Conservation (phyloP, 2,329 filamentous ascomycete genomes). For the Fusarium tjaetaba region DNA sequence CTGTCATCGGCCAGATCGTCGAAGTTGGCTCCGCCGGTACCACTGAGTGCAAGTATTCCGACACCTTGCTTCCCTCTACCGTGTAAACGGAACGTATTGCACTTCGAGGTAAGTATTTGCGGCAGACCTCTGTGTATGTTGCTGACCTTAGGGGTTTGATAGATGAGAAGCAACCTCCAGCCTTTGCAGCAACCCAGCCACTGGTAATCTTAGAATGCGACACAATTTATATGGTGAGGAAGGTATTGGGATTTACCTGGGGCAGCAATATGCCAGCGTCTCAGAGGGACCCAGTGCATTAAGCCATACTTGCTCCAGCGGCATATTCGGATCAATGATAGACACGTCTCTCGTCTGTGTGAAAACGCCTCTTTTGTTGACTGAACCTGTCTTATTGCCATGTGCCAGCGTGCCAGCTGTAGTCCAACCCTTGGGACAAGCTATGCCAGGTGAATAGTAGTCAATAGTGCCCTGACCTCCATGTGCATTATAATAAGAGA, state of each 20-base stretch:
- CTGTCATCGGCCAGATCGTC: neutral
- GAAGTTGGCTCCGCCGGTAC: neutral
- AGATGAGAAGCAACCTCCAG: constrained; percentile 15
- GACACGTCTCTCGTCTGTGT: neutral
- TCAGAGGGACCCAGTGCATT: constrained; percentile 14
- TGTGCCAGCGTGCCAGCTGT: constrained; percentile 34
- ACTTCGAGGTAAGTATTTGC: accelerated
- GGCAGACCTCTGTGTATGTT: neutral
- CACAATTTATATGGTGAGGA: accelerated
- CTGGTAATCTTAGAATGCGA: accelerated
- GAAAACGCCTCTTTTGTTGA: constrained; percentile 11
- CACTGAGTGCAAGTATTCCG: neutral
- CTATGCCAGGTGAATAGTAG: constrained; percentile 39
- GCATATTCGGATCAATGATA: neutral
- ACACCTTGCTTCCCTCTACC: neutral
- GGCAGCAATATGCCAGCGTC: constrained; percentile 38
- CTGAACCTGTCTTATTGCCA: neutral
- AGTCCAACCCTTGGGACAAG: constrained; percentile 42
- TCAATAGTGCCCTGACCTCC: constrained; percentile 1
- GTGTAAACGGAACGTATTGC: neutral
- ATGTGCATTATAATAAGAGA: neutral
- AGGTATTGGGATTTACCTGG: constrained; percentile 13
- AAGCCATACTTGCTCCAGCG: neutral
- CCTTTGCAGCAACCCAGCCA: constrained; percentile 11
- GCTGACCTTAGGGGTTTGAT: neutral